Evolutionary conservation across 2,329 filamentous ascomycete genomes (phyloP).

Genomic region (Fusarium bulbicola): DNA sequence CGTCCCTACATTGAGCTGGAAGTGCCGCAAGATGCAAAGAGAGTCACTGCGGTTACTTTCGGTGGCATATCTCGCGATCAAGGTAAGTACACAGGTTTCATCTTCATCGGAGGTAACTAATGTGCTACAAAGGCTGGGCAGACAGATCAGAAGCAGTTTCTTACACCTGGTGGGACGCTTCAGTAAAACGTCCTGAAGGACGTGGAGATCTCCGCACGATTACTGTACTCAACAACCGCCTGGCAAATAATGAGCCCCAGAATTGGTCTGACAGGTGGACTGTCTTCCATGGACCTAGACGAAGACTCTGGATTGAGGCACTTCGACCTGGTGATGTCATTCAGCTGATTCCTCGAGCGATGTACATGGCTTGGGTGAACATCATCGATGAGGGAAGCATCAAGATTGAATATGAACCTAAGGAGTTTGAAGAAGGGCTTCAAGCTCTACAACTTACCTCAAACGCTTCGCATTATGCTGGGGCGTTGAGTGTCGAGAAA

Average conservation of each 20-base stretch:
- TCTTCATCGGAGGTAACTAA: fast-evolving
- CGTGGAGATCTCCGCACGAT: slow-evolving; percentile 26
- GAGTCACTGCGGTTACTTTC: slow-evolving; percentile 18
- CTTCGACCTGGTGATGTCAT: slow-evolving; percentile 18
- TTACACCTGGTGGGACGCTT: slow-evolving; percentile 30
- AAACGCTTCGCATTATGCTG: background rate
- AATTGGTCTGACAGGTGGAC: slow-evolving; percentile 2
- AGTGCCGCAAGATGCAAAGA: slow-evolving; percentile 19
- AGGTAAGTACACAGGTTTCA: background rate
- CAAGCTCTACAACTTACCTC: background rate
- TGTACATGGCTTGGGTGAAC: slow-evolving; percentile 31
- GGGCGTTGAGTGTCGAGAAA: background rate
- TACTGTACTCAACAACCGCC: slow-evolving; percentile 9
- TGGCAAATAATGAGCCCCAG: slow-evolving; percentile 3
- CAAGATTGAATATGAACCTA: slow-evolving; percentile 23
- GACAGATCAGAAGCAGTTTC: slow-evolving; percentile 13
- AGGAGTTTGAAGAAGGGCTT: background rate
- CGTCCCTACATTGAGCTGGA: slow-evolving; percentile 23
- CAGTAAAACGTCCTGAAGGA: slow-evolving; percentile 22
- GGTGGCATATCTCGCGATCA: slow-evolving; percentile 17
- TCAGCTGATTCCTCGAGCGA: slow-evolving; percentile 27
- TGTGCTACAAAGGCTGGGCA: slow-evolving; percentile 11
- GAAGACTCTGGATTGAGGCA: slow-evolving; percentile 19
- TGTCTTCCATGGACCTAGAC: background rate
- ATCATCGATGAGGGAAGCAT: slow-evolving; percentile 21